phyloP scores from a whole-genome alignment of 225 moss, liverwort and hornwort species.

The Climacium dendroides region DNA sequence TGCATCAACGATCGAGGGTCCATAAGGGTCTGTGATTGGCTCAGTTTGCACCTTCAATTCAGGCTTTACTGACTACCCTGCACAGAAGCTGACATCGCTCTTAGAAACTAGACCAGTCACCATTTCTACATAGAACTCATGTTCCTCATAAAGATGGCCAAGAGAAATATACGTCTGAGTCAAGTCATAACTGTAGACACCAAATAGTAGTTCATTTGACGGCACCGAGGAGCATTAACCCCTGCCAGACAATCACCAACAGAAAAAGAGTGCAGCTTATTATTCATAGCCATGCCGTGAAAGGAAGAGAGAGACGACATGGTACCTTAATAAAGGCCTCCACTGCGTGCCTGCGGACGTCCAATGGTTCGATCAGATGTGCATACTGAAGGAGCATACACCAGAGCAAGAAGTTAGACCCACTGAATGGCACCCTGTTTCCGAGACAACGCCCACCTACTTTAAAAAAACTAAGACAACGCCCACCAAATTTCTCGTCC shows the following conservation, averaged over 20 bases:
- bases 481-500: background rate
- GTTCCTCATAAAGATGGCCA: background rate
- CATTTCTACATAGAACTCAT: background rate
- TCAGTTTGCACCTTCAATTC: slow-evolving; percentile 52
- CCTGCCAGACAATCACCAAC: background rate
- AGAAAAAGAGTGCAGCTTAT: background rate
- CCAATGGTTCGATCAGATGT: slow-evolving; percentile 56
- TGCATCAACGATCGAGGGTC: slow-evolving; percentile 59
- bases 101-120: background rate
- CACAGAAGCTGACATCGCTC: background rate
- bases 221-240: background rate
- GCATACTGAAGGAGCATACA: slow-evolving; percentile 15
- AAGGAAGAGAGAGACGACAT: background rate
- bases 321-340: slow-evolving; percentile 50
- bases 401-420: background rate
- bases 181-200: background rate
- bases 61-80: slow-evolving; percentile 56
- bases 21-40: slow-evolving; percentile 59
- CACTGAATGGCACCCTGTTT: background rate
- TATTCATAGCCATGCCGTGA: background rate
- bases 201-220: background rate
- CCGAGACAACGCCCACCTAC: background rate
- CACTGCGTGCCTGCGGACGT: slow-evolving; percentile 54
- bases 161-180: background rate
- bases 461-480: no score